A percentile compares a stretch with the other conserved stretches of the same genome.
Conservation (phyloP, 768 basidiomycete genomes). For the Pleurotus ostreatus region DNA sequence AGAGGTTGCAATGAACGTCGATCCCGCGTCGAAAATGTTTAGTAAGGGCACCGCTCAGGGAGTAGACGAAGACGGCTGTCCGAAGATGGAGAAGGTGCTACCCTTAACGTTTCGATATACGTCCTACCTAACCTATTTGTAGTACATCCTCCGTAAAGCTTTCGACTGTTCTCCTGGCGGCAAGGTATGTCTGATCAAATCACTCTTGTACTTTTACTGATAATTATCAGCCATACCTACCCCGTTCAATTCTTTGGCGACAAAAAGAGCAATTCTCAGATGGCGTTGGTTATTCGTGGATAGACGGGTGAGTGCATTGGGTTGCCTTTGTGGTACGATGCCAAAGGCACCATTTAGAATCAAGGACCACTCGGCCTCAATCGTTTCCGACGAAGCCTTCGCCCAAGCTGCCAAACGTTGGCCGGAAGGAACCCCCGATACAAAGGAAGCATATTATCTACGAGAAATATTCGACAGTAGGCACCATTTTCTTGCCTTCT, state of each 20-base stretch:
- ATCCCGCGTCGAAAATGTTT: constrained; percentile 87
- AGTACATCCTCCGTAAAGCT: constrained; percentile 95
- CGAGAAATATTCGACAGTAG: constrained; percentile 87
- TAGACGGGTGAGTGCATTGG: constrained; percentile 68
- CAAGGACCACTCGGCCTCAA: constrained; percentile 76
- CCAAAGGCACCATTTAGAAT: constrained; percentile 40
- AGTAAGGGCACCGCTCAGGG: constrained; percentile 71
- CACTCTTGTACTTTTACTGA: not conserved
- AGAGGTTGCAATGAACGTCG: constrained; percentile 88
- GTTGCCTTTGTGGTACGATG: not conserved
- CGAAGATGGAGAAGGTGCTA: constrained; percentile 91
- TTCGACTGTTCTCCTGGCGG: constrained; percentile 85
- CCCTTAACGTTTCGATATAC: constrained; percentile 1
- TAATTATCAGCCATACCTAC: constrained; percentile 75
- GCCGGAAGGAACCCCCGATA: constrained; percentile 80
- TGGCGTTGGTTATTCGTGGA: constrained; percentile 98
- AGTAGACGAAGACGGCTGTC: constrained; percentile 80
- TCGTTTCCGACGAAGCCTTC: constrained; percentile 81
- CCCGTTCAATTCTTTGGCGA: constrained; percentile 91
- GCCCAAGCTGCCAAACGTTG: constrained; percentile 70
- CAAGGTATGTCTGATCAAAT: constrained; percentile 39
- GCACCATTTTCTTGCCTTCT: constrained; percentile 9
- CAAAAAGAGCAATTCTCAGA: constrained; percentile 99
- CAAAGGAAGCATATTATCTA: constrained; percentile 95
- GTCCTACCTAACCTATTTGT: constrained; percentile 11